A percentile compares a stretch with the other conserved stretches of the same genome.
phyloP scores from a whole-genome alignment of 495 filamentous ascomycete species.

The Hypoxylon fragiforme region DNA sequence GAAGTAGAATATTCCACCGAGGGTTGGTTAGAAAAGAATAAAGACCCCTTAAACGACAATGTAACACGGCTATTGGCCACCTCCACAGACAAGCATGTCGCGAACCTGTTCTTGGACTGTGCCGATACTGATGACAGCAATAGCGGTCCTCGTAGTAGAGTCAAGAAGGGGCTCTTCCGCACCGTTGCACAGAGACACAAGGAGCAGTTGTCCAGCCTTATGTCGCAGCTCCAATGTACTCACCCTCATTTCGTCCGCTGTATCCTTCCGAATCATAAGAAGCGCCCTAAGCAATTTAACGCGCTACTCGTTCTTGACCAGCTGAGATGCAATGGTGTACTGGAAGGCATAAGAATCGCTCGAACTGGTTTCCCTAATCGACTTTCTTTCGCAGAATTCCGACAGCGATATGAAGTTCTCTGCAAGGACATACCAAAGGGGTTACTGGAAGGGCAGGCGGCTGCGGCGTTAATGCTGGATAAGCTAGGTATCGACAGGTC shows the following conservation, averaged over 20 bases:
- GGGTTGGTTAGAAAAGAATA: slow-evolving; percentile 98
- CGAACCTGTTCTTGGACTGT: slow-evolving; percentile 85
- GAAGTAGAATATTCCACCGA: slow-evolving; percentile 97
- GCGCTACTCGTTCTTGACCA: slow-evolving; percentile 91
- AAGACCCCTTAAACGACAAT: slow-evolving; percentile 97
- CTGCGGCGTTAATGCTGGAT: slow-evolving; percentile 83
- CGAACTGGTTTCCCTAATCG: slow-evolving; percentile 98
- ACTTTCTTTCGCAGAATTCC: slow-evolving; percentile 88
- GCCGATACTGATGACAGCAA: slow-evolving; percentile 69
- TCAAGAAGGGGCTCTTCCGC: slow-evolving; percentile 97
- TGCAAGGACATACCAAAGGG: slow-evolving; percentile 87
- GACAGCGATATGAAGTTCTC: slow-evolving; percentile 96
- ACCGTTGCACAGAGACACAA: slow-evolving; percentile 98
- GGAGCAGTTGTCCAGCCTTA: slow-evolving; percentile 90
- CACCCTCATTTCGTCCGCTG: slow-evolving; percentile 99
- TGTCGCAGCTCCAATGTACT: slow-evolving; percentile 93
- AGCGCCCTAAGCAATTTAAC: slow-evolving; percentile 90
- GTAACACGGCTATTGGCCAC: slow-evolving; percentile 82
- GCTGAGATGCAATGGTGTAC: slow-evolving; percentile 94
- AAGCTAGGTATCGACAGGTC: slow-evolving; percentile 81
- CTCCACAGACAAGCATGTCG: slow-evolving; percentile 81
- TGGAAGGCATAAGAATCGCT: slow-evolving; percentile 97
- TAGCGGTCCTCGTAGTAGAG: slow-evolving; percentile 71
- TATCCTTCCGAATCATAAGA: slow-evolving; percentile 98
- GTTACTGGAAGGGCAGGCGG: slow-evolving; percentile 86